These are phyloP conservation scores for Ophiostoma fasciatum DNA, from an alignment of 2,329 filamentous ascomycete genomes.

Conservation along the genomic window DNA sequence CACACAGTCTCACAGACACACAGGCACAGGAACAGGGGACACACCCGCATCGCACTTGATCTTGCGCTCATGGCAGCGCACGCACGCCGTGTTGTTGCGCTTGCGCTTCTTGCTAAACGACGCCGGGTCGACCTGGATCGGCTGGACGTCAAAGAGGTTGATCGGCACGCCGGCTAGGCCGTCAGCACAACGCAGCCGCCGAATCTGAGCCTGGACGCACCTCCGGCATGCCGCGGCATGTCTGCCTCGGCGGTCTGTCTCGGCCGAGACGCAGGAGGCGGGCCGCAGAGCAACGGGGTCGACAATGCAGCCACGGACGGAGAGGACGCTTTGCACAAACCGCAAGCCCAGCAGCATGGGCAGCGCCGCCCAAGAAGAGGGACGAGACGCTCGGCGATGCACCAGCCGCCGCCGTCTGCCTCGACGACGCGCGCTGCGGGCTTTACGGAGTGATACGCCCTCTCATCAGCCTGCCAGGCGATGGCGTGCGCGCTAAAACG, in stretches of 20 bases:
- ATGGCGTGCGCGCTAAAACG: constrained; percentile 5
- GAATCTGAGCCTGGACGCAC: too few relatives aligned
- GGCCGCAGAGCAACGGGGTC: too few relatives aligned
- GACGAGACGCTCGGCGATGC: constrained; percentile 4
- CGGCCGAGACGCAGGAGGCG: too few relatives aligned
- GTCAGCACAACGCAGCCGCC: too few relatives aligned
- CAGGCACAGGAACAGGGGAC: too few relatives aligned
- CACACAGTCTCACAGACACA: too few relatives aligned
- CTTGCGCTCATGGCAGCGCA: constrained; percentile 10
- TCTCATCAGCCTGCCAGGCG: constrained; percentile 4
- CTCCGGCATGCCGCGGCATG: too few relatives aligned
- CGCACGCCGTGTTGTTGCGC: constrained; percentile 6
- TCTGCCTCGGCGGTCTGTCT: neutral
- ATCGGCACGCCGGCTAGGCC: constrained; percentile 2
- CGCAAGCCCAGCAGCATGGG: too few relatives aligned
- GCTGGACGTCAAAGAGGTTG: constrained; percentile 5
- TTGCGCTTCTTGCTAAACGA: constrained; percentile 10
- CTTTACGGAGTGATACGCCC: neutral
- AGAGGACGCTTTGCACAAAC: too few relatives aligned
- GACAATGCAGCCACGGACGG: too few relatives aligned
- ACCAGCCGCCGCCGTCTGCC: neutral
- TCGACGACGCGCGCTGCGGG: neutral
- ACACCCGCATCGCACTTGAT: constrained; percentile 7
- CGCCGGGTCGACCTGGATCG: constrained; percentile 7
- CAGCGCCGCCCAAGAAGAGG: too few relatives aligned